A percentile compares a stretch with the other conserved stretches of the same genome.
Conservation (phyloP, 1,139 yeast species). For the Saccharomyces pastorianus region DNA sequence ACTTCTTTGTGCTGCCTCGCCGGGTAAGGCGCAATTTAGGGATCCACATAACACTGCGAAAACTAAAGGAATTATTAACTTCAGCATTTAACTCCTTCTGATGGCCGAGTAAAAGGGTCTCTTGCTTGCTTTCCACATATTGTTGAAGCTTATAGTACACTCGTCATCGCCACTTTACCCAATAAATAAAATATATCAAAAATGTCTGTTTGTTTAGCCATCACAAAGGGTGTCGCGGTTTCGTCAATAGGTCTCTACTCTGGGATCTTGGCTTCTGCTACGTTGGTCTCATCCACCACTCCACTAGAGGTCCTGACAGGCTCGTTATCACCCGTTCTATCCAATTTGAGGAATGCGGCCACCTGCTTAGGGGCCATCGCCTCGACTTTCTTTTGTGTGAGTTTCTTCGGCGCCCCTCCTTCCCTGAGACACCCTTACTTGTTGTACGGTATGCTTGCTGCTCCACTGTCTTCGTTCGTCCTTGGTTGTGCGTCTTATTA, state of each 20-base stretch:
- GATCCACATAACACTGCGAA: no score
- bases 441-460: constrained; percentile 28
- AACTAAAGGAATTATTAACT: no score
- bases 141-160: no score
- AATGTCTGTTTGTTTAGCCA: constrained; percentile 28
- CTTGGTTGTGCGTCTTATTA: constrained; percentile 5
- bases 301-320: constrained; percentile 10
- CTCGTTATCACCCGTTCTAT: constrained; percentile 12
- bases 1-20: no score
- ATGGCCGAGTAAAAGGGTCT: no score
- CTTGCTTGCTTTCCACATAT: no score
- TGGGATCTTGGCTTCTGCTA: constrained; percentile 82
- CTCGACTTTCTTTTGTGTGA: constrained; percentile 28
- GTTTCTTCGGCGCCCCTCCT: constrained; percentile 30
- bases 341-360: constrained; percentile 20
- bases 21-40: no score
- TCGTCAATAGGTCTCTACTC: constrained; percentile 89
- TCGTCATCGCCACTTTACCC: no score
- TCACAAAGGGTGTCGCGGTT: constrained; percentile 50
- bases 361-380: constrained; percentile 26
- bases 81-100: no score
- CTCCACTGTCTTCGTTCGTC: constrained; percentile 25
- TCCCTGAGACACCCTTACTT: constrained; percentile 32
- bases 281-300: constrained; percentile 40
- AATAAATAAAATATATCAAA: neutral